Percentiles rank a stretch among this genome's conserved stretches.
Evolutionary conservation across 768 basidiomycete genomes (phyloP).

Genomic region (Tubosaeta sp.): DNA sequence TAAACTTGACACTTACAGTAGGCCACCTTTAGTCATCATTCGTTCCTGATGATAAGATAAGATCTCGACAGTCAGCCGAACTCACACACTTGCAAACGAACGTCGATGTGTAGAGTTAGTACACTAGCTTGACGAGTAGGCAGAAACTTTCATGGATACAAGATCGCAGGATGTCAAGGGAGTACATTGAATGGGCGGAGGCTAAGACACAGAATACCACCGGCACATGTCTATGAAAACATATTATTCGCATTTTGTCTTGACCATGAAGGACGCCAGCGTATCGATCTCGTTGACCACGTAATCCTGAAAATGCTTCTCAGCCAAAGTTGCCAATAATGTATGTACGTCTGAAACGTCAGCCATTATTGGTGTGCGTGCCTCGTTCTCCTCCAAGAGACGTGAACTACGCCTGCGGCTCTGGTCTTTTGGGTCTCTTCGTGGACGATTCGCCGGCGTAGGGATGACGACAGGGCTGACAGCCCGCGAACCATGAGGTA

Average conservation of each 20-base stretch:
- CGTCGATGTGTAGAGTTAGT: background rate
- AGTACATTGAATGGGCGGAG: conserved; percentile 14
- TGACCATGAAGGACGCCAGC: conserved; percentile 79
- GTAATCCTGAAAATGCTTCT: conserved; percentile 67
- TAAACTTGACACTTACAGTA: background rate
- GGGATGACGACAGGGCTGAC: conserved; percentile 42
- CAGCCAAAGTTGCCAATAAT: conserved; percentile 64
- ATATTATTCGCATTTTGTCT: conserved; percentile 47
- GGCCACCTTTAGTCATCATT: conserved; percentile 12
- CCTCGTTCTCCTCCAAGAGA: conserved; percentile 57
- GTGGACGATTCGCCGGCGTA: conserved; percentile 69
- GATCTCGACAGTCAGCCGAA: conserved; percentile 10
- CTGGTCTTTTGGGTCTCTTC: conserved; percentile 60
- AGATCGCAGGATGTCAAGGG: conserved; percentile 3
- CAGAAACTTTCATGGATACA: conserved; percentile 1
- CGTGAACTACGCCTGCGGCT: conserved; percentile 68
- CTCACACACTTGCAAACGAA: too few species aligned
- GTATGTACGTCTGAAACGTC: conserved; percentile 66
- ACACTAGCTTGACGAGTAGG: background rate
- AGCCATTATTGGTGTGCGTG: conserved; percentile 61
- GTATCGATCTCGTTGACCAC: conserved; percentile 70
- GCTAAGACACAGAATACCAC: conserved; percentile 8
- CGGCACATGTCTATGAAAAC: conserved; percentile 12
- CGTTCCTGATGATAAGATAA: conserved; percentile 18
- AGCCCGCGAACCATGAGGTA: conserved; percentile 42